These are phyloP conservation scores for Ajuga reptans DNA, from an alignment of 305 asterid genomes.

Conservation along the genomic window DNA sequence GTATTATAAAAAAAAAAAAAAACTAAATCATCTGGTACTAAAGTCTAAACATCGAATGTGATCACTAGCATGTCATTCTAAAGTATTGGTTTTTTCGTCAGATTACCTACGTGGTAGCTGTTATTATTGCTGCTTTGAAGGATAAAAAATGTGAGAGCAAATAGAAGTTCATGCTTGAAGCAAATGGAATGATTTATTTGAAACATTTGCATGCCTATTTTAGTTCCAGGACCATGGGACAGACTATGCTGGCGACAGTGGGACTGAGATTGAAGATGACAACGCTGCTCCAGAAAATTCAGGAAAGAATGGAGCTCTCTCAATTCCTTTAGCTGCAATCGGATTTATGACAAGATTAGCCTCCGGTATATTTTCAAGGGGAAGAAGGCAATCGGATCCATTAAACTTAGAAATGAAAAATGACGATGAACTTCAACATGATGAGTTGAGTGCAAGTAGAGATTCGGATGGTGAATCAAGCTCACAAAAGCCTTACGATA, in stretches of 20 bases:
- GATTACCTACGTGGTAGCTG: background rate
- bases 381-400: conserved; percentile 44
- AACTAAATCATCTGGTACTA: no score
- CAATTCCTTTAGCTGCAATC: conserved; percentile 82
- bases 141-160: conserved; percentile 1
- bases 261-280: conserved; percentile 45
- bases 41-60: no score
- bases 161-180: background rate
- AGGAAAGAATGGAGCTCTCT: conserved; percentile 65
- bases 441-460: conserved; percentile 32
- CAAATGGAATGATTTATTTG: conserved; percentile 10
- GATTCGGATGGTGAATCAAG: conserved; percentile 38
- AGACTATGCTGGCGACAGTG: conserved; percentile 38
- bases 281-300: conserved; percentile 42
- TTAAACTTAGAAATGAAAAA: conserved; percentile 35
- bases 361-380: conserved; percentile 83
- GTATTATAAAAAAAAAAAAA: no score
- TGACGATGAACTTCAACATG: conserved; percentile 49
- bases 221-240: conserved; percentile 42
- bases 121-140: background rate
- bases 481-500: conserved; percentile 38
- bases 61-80: background rate
- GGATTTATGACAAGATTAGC: conserved; percentile 85
- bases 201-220: background rate
- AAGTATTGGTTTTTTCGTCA: background rate